Conservation (phyloP, 306 rosid genomes). For the Chamaecrista fasciculata region DNA sequence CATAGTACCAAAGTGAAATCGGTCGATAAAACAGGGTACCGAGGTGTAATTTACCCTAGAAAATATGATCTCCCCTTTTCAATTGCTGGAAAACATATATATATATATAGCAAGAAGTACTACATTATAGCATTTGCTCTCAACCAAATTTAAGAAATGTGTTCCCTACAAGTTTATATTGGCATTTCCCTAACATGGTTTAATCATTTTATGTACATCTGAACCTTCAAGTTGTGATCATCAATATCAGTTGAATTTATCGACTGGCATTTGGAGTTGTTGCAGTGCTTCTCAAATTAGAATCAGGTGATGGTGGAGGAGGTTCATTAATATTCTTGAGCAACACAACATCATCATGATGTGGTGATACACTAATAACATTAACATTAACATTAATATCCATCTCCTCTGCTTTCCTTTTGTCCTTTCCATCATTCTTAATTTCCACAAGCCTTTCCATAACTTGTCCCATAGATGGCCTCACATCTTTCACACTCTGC, state of each 20-base stretch:
- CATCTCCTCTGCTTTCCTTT: slow-evolving; percentile 40
- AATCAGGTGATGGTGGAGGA: slow-evolving; percentile 55
- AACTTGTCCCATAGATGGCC: slow-evolving; percentile 70
- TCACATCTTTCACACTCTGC: slow-evolving; percentile 57
- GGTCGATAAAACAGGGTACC: no score
- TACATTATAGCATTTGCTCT: no score
- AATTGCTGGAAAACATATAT: no score
- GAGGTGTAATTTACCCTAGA: no score
- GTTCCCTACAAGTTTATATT: background rate
- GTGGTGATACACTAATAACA: no score
- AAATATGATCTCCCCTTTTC: no score
- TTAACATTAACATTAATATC: slow-evolving; percentile 37
- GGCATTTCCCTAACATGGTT: no score
- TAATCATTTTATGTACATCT: background rate
- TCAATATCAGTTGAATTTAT: background rate
- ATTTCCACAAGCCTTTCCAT: slow-evolving; percentile 44
- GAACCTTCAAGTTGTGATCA: background rate
- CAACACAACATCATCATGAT: slow-evolving; percentile 41
- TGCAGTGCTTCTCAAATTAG: slow-evolving; percentile 28
- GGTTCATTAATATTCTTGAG: slow-evolving; percentile 47
- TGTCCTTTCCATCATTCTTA: slow-evolving; percentile 34
- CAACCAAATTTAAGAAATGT: background rate
- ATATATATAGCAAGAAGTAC: no score
- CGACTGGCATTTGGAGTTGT: background rate
- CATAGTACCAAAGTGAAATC: no score